Evolutionary conservation across 805 yeast species (phyloP), one percentile per base, ranked within the genome.

Genomic region (Candida xyloterini): DNA sequence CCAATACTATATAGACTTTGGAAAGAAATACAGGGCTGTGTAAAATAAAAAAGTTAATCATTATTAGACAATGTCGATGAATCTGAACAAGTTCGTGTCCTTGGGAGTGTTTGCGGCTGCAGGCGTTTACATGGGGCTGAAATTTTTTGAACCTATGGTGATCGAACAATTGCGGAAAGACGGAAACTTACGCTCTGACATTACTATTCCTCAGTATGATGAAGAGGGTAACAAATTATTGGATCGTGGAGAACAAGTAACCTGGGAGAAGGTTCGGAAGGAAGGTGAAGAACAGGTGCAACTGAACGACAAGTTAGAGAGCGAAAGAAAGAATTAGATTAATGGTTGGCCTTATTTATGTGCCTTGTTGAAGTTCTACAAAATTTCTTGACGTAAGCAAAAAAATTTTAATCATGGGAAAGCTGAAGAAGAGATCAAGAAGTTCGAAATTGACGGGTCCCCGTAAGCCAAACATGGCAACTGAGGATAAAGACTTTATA

Each of bases 121-220:
- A 5, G 79, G 80, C 3, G 64, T 71, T 3, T 74, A 72, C 50
- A 66, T 73, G 14, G 86, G 85, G 3, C 62, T 77, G 40, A 76
- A 73, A 55, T 84, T 84, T 62, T 84, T 86, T 67, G 81, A 81
- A 50, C 95, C 95, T 2, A 58, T 84, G 13, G 73, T 84, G 3
- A 72, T 84, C 22, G 89, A 81, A 33, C 81, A 74, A 47, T 66
- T 84, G 43, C 68, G 71, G 50, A 74, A 78, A 53, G 88, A 82
- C 46, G 86, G 87, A 2, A 71, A 72, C 42, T 65, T 84, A 35
- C 71, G 90, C 55, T 53, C 62, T 2, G 91, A 81, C 51, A 71
- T 83, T 30, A 65, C 65, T 10, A 65, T 81, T 25, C 82, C 82
- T 2, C 67, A 76, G 22, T 74, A 68, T 44, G 78, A 74, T 45